These are phyloP conservation scores for Venturia carpophila DNA, from an alignment of 2,329 filamentous ascomycete genomes.

Conservation along the genomic window DNA sequence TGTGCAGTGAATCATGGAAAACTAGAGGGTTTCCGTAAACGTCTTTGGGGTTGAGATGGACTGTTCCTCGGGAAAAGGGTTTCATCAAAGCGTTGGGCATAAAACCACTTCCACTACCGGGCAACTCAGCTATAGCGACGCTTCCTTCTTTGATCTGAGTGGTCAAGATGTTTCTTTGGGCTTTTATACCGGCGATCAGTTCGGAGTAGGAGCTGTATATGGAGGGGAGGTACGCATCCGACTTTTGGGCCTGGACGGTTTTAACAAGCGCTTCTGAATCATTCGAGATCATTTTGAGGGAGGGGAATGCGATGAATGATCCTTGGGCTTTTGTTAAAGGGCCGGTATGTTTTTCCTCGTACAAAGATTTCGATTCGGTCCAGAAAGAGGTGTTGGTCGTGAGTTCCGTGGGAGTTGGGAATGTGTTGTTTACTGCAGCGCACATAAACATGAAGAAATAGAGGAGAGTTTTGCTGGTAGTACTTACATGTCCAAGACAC, in stretches of 20 bases:
- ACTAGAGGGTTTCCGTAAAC: not conserved
- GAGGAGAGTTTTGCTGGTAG: not conserved
- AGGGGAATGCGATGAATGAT: not conserved
- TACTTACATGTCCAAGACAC: not conserved
- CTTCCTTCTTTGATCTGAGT: not conserved
- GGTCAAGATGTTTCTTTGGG: not conserved
- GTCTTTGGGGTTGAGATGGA: constrained; percentile 24
- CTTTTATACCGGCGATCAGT: not conserved
- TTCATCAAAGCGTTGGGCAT: not conserved
- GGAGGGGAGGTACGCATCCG: not conserved
- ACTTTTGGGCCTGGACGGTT: not conserved
- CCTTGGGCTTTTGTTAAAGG: constrained; percentile 1
- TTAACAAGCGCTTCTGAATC: not conserved
- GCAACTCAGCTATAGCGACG: not conserved
- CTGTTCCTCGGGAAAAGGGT: constrained; percentile 27
- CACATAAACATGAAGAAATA: not conserved
- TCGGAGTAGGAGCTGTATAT: not conserved
- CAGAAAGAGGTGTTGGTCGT: not conserved
- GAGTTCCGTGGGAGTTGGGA: not conserved
- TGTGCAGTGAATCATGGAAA: not conserved
- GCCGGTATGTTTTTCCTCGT: not conserved
- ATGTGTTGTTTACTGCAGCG: not conserved
- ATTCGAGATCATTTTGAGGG: not conserved
- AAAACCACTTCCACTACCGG: not conserved
- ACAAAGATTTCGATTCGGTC: not conserved